phyloP scores from a whole-genome alignment of 441 rosid genomes.

The Aquilaria agallochum region DNA sequence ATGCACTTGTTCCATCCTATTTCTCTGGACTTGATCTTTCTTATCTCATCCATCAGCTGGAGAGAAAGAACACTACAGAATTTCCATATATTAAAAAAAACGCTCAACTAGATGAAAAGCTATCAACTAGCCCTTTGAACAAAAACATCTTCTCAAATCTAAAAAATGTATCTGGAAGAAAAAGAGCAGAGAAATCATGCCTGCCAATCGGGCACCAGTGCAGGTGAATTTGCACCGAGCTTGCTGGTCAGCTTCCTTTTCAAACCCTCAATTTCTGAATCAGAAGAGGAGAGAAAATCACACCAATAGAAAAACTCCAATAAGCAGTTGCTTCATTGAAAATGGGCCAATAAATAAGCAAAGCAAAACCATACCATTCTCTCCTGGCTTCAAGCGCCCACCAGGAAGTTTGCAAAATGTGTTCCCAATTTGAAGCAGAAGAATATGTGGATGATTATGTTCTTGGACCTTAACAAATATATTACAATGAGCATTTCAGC shows the following conservation, averaged over 20 bases:
- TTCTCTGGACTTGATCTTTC: no score
- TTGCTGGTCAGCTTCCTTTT: slow-evolving; percentile 95
- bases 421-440: slow-evolving; percentile 94
- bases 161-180: not conserved
- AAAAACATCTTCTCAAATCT: no score
- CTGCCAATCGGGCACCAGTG: slow-evolving; percentile 96
- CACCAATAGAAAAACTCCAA: slow-evolving; percentile 2
- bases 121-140: no score
- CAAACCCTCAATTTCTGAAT: slow-evolving; percentile 86
- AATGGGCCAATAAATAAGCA: not conserved
- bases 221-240: slow-evolving; percentile 89
- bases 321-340: not conserved
- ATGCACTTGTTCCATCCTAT: no score
- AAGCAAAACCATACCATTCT: slow-evolving; percentile 59
- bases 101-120: no score
- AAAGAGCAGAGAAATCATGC: slow-evolving; percentile 26
- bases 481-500: no score
- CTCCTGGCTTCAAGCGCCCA: slow-evolving; percentile 95
- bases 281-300: slow-evolving; percentile 14
- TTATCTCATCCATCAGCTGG: not conserved
- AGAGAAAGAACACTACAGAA: not conserved
- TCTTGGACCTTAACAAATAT: slow-evolving; percentile 74
- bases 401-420: slow-evolving; percentile 99
- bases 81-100: not conserved
- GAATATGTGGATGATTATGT: slow-evolving; percentile 96